Evolutionary conservation across 1,284 basidiomycete species (phyloP), one percentile per base, ranked within the genome.

Genomic region (Trichosporon sp.): DNA sequence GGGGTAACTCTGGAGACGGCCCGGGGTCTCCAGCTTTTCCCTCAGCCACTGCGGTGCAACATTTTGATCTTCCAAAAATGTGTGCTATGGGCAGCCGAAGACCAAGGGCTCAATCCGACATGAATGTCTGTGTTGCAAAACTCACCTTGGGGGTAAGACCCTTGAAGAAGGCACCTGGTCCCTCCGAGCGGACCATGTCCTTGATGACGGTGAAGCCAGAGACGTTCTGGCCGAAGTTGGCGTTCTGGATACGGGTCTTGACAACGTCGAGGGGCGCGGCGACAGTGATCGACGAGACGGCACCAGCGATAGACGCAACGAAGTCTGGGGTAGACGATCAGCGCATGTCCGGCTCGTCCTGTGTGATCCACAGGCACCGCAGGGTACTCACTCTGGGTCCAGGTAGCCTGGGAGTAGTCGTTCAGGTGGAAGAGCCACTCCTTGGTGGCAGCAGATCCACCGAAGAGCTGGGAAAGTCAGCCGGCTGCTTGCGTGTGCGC

Each of bases 201-300:
- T 89, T 90, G 75, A 98, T 87, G 69, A 98, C 92, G 1, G 90
- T 90, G 67, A 91, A 78, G n/a, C 97, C 96, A 48, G 90, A 88
- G 43, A 87, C 92, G 81, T 95, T 94, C 70, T 87, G 88, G 86
- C 96, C 93, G 81, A 99, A 99, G 88, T 98, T 97, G 75, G 95
- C 94, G 84, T 98, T 98, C 84, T 98, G 96, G 76, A 98, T 97
- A 64, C 95, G 91, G 32, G 94, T 96, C 87, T 99, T 99, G 86
- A 99, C 91, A 56, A 92, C 92, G 79, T 99, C 96, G 21, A 99
- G 89, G 0, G 96, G 96, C 2, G 96, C 96, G 12, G 96, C 95
- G 76, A 99, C 91, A 7, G 94, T 94, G 83, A 99, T 98, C 51
- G 93, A 96, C 0, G 96, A 92, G 66, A 98, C 91, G 46, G 95